Conservation (phyloP, 1,284 basidiomycete genomes). For the Moesziomyces parantarcticus region DNA sequence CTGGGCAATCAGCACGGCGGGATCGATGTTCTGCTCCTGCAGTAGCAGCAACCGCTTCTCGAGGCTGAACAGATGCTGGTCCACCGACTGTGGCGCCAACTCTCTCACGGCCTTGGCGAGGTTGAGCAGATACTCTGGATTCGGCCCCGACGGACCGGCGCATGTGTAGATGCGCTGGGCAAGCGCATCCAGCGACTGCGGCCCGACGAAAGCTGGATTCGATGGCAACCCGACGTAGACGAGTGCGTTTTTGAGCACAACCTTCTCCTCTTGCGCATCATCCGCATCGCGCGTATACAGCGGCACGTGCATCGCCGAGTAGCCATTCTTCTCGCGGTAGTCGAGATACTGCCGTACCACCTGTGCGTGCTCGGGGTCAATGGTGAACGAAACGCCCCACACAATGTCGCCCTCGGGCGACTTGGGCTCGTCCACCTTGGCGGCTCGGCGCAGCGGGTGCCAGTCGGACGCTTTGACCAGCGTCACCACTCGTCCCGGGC, state of each 20-base stretch:
- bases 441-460: conserved; percentile 65
- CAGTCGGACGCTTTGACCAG: conserved; percentile 85
- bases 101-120: conserved; percentile 77
- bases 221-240: conserved; percentile 82
- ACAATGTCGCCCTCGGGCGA: conserved; percentile 71
- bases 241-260: conserved; percentile 72
- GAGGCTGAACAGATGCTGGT: conserved; percentile 80
- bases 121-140: conserved; percentile 83
- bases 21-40: conserved; percentile 29
- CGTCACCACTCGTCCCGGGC: conserved; percentile 82
- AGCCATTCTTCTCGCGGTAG: conserved; percentile 80
- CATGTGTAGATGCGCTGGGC: conserved; percentile 78
- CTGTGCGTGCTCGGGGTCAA: conserved; percentile 77
- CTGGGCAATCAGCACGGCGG: conserved; percentile 22
- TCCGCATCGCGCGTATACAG: conserved; percentile 68
- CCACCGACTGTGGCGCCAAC: conserved; percentile 79
- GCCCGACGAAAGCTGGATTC: conserved; percentile 85
- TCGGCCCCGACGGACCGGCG: conserved; percentile 82
- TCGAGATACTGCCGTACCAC: conserved; percentile 85
- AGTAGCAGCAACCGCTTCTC: conserved; percentile 71
- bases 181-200: conserved; percentile 77
- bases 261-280: conserved; percentile 71
- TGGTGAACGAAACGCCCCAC: conserved; percentile 87
- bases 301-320: conserved; percentile 46
- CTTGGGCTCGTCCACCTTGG: conserved; percentile 72